Conservation (phyloP, 2,329 filamentous ascomycete genomes). For the Aspergillus ochraceus region DNA sequence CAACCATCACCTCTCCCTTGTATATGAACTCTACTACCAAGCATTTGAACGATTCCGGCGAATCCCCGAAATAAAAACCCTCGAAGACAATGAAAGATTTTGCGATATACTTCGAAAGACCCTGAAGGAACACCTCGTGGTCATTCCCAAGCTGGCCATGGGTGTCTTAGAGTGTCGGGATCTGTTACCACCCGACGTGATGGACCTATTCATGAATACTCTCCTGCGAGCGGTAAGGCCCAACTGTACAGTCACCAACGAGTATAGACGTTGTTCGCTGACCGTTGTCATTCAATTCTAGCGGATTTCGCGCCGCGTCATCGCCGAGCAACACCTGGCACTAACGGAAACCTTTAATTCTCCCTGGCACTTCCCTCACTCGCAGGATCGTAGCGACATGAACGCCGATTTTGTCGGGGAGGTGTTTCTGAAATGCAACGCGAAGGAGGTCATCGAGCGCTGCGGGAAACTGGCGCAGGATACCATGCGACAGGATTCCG, state of each 20-base stretch:
- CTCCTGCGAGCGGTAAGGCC: slow-evolving; percentile 76
- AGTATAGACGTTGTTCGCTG: slow-evolving; percentile 10
- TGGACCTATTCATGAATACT: slow-evolving; percentile 94
- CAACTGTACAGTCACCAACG: neutral
- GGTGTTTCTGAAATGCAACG: slow-evolving; percentile 90
- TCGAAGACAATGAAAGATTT: slow-evolving; percentile 86
- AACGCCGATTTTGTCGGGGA: slow-evolving; percentile 88
- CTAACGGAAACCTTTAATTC: slow-evolving; percentile 92
- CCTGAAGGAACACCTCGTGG: slow-evolving; percentile 82
- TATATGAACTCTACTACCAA: slow-evolving; percentile 94
- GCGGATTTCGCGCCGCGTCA: slow-evolving; percentile 93
- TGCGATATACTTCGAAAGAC: slow-evolving; percentile 78
- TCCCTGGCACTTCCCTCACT: slow-evolving; percentile 82
- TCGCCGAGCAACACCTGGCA: slow-evolving; percentile 94
- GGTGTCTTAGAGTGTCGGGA: slow-evolving; percentile 88
- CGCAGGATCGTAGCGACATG: slow-evolving; percentile 62
- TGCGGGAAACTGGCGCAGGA: slow-evolving; percentile 75
- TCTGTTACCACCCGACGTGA: slow-evolving; percentile 74
- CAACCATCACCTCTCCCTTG: slow-evolving; percentile 90
- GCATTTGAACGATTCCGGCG: slow-evolving; percentile 92
- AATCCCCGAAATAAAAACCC: slow-evolving; percentile 75
- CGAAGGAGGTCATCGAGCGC: slow-evolving; percentile 80
- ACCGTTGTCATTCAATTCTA: slow-evolving; percentile 34
- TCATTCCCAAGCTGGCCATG: slow-evolving; percentile 93
- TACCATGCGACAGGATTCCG: slow-evolving; percentile 74